Evolutionary conservation across 1,139 yeast genomes (phyloP).

Genomic region (Lodderomyces beijingensis): DNA sequence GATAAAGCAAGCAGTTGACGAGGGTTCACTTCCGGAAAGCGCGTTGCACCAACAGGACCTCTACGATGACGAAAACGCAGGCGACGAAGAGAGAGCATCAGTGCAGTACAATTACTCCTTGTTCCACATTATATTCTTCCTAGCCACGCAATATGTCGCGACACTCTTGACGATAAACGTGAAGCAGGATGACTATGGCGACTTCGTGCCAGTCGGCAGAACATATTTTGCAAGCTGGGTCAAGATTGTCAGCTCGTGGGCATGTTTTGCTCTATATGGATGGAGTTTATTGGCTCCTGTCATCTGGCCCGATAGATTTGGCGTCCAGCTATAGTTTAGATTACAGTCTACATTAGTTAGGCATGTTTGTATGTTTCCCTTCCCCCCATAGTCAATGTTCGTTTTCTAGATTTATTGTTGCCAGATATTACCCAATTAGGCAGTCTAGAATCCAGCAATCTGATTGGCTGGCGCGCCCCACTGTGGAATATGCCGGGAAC

Average conservation of each 20-base stretch:
- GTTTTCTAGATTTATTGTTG: too few species aligned
- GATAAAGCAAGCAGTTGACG: constrained; percentile 87
- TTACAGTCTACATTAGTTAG: too few species aligned
- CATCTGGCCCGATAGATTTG: constrained; percentile 83
- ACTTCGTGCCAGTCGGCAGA: constrained; percentile 94
- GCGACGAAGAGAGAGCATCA: constrained; percentile 59
- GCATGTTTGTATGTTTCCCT: too few species aligned
- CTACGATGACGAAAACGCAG: constrained; percentile 42
- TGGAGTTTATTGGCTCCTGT: constrained; percentile 95
- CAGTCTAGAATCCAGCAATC: constrained; percentile 15
- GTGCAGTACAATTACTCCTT: constrained; percentile 85
- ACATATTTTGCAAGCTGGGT: constrained; percentile 96
- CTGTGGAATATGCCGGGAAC: too few species aligned
- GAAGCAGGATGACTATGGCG: constrained; percentile 77
- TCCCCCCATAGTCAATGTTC: too few species aligned
- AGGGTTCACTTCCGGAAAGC: constrained; percentile 90
- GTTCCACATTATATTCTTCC: constrained; percentile 85
- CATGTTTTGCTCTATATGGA: constrained; percentile 76
- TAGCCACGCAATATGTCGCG: constrained; percentile 97
- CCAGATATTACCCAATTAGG: constrained; percentile 18
- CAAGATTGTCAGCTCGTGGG: constrained; percentile 88
- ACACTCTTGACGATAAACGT: constrained; percentile 90
- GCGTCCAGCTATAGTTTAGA: constrained; percentile 3
- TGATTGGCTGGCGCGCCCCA: too few species aligned
- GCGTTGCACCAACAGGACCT: constrained; percentile 73